phyloP scores from a whole-genome alignment of 1,139 yeast genomes.

The Lodderomyces pseudojiufengensis region DNA sequence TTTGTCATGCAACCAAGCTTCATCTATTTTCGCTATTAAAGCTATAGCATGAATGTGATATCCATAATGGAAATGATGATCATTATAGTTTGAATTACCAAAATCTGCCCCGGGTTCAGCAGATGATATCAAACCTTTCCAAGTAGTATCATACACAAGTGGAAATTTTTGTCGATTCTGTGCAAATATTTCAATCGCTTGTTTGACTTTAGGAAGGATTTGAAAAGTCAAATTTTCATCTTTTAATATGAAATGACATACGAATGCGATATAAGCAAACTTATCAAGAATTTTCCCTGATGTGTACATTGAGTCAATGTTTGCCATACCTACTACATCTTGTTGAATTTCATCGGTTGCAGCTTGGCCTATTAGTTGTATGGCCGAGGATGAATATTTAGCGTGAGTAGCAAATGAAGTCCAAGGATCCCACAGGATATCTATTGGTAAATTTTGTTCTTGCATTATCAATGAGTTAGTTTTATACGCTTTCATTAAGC shows the following conservation, averaged over 20 bases:
- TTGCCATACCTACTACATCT: conserved; percentile 56
- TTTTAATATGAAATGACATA: conserved; percentile 51
- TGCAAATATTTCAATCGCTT: conserved; percentile 59
- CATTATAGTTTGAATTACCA: conserved; percentile 75
- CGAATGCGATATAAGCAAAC: conserved; percentile 68
- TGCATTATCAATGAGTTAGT: conserved; percentile 51
- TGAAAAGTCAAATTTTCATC: conserved; percentile 44
- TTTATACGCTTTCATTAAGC: conserved; percentile 57
- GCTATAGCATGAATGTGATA: conserved; percentile 76
- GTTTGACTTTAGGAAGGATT: conserved; percentile 48
- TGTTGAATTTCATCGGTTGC: conserved; percentile 50
- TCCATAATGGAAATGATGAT: conserved; percentile 81
- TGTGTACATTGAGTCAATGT: conserved; percentile 70
- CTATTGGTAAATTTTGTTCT: conserved; percentile 41
- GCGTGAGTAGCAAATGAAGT: conserved; percentile 35
- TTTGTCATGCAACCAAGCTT: conserved; percentile 26
- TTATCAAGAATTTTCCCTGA: conserved; percentile 73
- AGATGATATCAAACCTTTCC: conserved; percentile 74
- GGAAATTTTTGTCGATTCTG: conserved; percentile 58
- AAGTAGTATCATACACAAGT: conserved; percentile 58
- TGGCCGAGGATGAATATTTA: conserved; percentile 37
- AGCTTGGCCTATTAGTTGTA: conserved; percentile 39
- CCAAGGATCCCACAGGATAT: conserved; percentile 59
- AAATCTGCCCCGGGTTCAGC: conserved; percentile 68
- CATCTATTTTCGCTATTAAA: conserved; percentile 55